Evolutionary conservation across 2,329 filamentous ascomycete species (phyloP), one percentile per base, ranked within the genome.

Genomic region (Aureobasidium sp.): DNA sequence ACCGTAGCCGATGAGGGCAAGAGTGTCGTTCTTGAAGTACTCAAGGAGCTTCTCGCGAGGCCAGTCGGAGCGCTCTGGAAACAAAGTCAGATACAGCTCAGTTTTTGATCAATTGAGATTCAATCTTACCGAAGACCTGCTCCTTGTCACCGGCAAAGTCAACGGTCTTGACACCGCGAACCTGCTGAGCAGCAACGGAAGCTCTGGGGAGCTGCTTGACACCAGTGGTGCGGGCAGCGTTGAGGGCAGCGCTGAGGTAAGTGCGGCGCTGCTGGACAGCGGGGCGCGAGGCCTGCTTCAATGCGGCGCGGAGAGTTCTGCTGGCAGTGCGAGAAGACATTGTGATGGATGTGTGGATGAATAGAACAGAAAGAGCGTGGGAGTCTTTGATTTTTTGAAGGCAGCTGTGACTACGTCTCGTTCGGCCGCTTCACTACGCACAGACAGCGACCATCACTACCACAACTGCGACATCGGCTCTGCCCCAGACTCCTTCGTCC

Each of bases 21-120:
- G 90, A 70, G 93, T 97, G 80, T 99, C 94, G 82, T 99, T 86
- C 87, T 97, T 97, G 90, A 99, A 99, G 88, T 93, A 99, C 68
- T 97, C 91, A 77, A 94, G 83, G 76, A 99, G 91, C 88, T 96
- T 97, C 84, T 97, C 93, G 78, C 89, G 87, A 70, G 94, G 94
- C 94, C 94, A 99, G 83, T 99, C 94, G 76, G 85, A 90, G 81
- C 94, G 92, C 87, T 99, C 94, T 94, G 72, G 65, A 56, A 57
- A 63, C 66, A 48, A 63, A 44, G 64, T 75, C 63, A 77, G 72
- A 62, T 69, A 66, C 66, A 65, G 52, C 42, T 46, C 44, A 17
- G 3, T 12, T 41, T 20, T 41, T 5, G 2, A 32, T 42, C 36
- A 42, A 55, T 55, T 55, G 37, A 8, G 41, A 7, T 1, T 27